A percentile compares a stretch with the other conserved stretches of the same genome.
Conservation (phyloP, 257 asterid species). For the Orobanche coerulescens region DNA sequence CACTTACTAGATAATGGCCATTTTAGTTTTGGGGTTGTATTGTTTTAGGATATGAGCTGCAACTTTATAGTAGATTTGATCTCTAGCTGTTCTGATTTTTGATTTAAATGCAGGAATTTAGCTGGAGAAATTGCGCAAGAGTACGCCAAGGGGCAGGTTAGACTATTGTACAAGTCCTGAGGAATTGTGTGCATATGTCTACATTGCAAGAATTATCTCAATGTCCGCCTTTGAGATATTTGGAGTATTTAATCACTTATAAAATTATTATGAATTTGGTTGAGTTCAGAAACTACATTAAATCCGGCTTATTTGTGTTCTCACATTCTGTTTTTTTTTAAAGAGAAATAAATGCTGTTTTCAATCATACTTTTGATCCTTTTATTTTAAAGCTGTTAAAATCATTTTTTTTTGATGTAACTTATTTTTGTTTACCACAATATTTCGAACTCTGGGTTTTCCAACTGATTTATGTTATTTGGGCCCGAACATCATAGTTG, state of each 20-base stretch:
- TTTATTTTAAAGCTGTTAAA: background rate
- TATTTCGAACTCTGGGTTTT: background rate
- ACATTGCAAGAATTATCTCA: background rate
- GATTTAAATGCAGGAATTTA: slow-evolving; percentile 60
- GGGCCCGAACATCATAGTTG: background rate
- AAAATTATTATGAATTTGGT: background rate
- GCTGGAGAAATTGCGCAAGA: slow-evolving; percentile 91
- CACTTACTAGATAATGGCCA: background rate
- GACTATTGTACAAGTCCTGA: slow-evolving; percentile 8
- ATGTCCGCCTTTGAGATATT: background rate
- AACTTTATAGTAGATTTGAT: slow-evolving; percentile 3
- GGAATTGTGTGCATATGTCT: slow-evolving; percentile 5
- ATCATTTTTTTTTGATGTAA: background rate
- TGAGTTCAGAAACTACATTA: background rate
- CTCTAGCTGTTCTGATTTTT: slow-evolving; percentile 6
- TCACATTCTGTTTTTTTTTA: background rate
- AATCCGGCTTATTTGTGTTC: background rate
- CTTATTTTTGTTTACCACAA: background rate
- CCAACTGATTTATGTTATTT: background rate
- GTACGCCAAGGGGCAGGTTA: slow-evolving; percentile 72
- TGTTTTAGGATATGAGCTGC: background rate
- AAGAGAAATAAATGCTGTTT: background rate
- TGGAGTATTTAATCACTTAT: background rate
- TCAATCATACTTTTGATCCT: background rate
- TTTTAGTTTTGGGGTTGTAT: background rate